Conservation (phyloP, 441 rosid species). For the Pelargonium cotyledonis region DNA sequence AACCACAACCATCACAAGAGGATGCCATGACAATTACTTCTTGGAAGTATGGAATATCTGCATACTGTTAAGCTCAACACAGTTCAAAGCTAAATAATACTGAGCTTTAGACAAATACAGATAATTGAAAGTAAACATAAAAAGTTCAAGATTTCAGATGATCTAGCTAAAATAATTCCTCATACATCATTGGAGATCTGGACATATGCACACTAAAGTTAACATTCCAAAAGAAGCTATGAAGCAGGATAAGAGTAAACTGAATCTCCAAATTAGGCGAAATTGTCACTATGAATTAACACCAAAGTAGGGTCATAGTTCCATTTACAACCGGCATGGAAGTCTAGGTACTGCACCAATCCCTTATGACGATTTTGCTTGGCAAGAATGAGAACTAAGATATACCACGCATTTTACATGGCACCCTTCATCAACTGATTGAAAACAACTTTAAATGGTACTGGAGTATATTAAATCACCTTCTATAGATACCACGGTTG, state of each 20-base stretch:
- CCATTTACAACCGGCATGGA: neutral
- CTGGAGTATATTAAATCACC: neutral
- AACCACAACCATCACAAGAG: slow-evolving; percentile 82
- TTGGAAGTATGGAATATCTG: slow-evolving; percentile 93
- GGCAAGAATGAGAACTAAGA: neutral
- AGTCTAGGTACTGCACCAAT: neutral
- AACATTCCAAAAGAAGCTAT: neutral
- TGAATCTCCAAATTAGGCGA: neutral
- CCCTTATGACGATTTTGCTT: neutral
- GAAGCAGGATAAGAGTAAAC: neutral
- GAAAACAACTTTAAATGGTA: neutral
- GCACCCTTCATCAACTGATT: neutral
- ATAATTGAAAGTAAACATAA: neutral
- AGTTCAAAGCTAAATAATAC: neutral
- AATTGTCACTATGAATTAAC: neutral
- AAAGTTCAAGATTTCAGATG: neutral
- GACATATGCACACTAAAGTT: neutral
- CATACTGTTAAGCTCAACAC: slow-evolving; percentile 41
- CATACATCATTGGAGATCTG: neutral
- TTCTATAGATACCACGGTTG: neutral
- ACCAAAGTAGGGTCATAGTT: slow-evolving; percentile 2
- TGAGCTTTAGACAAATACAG: neutral
- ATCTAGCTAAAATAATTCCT: neutral
- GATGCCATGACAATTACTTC: slow-evolving; percentile 99
- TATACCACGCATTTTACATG: neutral